A percentile compares a stretch with the other conserved stretches of the same genome.
Evolutionary conservation across 805 yeast genomes (phyloP).

Genomic region (Candida andamanensis): DNA sequence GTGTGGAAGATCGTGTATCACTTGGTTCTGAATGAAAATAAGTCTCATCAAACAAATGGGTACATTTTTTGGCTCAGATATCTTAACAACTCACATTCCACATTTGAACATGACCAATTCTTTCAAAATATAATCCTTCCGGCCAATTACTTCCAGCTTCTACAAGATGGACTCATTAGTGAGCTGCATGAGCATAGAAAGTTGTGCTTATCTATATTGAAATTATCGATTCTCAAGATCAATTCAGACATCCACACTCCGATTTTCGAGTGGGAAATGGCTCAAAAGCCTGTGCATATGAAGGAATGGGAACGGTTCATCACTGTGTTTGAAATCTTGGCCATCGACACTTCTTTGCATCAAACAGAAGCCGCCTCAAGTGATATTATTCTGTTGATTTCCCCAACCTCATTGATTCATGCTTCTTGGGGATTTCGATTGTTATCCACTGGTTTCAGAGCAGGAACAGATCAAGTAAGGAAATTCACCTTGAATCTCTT

Average conservation of each 20-base stretch:
- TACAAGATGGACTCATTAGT: slow-evolving; percentile 55
- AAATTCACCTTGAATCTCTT: slow-evolving; percentile 55
- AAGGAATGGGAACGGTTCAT: slow-evolving; percentile 67
- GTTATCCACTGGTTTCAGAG: slow-evolving; percentile 70
- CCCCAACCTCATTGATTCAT: slow-evolving; percentile 48
- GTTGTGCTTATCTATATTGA: slow-evolving; percentile 59
- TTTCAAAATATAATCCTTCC: slow-evolving; percentile 24
- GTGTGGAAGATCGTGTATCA: slow-evolving; percentile 45
- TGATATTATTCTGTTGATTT: slow-evolving; percentile 55
- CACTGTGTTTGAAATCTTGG: slow-evolving; percentile 74
- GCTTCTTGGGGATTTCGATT: slow-evolving; percentile 69
- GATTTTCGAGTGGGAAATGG: slow-evolving; percentile 42
- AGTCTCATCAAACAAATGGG: slow-evolving; percentile 33
- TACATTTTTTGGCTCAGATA: slow-evolving; percentile 54
- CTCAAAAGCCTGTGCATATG: slow-evolving; percentile 23
- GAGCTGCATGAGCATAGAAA: slow-evolving; percentile 64
- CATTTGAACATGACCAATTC: slow-evolving; percentile 6
- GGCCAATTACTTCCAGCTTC: slow-evolving; percentile 48
- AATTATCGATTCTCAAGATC: slow-evolving; percentile 50
- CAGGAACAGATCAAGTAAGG: slow-evolving; percentile 73
- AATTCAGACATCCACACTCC: slow-evolving; percentile 27
- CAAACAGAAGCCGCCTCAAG: slow-evolving; percentile 74
- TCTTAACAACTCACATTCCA: slow-evolving; percentile 24
- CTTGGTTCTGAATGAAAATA: slow-evolving; percentile 23
- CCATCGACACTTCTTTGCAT: slow-evolving; percentile 79